Evolutionary conservation across 306 rosid species (phyloP), one percentile per base, ranked within the genome.

Genomic region (Vigna trinervia): DNA sequence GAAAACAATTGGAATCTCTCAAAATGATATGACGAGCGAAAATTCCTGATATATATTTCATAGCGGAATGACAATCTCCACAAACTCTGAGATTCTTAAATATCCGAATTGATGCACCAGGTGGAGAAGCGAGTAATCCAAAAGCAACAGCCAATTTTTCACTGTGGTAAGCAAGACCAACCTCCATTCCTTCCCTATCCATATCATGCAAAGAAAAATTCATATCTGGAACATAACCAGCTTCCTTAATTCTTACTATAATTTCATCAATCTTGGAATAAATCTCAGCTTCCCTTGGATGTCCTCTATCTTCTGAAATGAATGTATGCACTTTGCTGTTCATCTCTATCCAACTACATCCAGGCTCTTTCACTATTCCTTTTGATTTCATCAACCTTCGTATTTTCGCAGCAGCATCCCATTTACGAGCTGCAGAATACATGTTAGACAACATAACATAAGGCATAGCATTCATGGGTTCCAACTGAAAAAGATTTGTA

Each of bases 1-100:
- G 96, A 85, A 94, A 94, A 70, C 97, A 92, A 81, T 90, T 94
- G 47, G 92, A 88, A 88, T 94, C 97, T 85, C 97, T 91, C 88
- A 91, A 80, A 74, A 91, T 85, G 80, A 94, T 86, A 84, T 90
- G 94, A 47, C 94, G 77, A 59, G 58, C 23, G 36, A 79, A 86
- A 63, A 88, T 86, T 56, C 28, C 74, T 12, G 98, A 92, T 64
- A 90, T 84, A 76, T 78, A 89, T 72, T 90, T 92, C 88, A 92
- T 90, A 13, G 97, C 93, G n/a, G 86, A 84, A 78, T 93, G 98
- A 73, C 98, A 94, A 82, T 94, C 97, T 28, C 98, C 98, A 77
- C 97, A 93, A 78, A 88, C 97, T 62, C 97, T 73, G 23, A 94
- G 87, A 89, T 94, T 94, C 94, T 94, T 92, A 45, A 87, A 92